phyloP scores from a whole-genome alignment of 768 basidiomycete genomes.

The Udeniomyces megalosporus region DNA sequence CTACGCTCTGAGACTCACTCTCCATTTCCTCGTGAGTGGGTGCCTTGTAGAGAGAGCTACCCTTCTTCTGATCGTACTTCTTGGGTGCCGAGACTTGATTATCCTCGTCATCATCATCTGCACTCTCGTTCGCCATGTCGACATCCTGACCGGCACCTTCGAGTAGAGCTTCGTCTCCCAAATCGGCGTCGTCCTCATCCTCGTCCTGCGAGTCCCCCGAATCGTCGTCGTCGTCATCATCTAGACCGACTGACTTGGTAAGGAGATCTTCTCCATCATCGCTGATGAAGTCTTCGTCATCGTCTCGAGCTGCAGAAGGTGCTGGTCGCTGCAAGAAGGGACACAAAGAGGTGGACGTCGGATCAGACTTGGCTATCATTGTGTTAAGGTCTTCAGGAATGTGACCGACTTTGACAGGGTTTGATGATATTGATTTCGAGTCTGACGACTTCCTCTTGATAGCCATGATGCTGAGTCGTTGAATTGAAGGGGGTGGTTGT shows the following conservation, averaged over 20 bases:
- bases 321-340: not conserved
- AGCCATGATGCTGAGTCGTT: too few species aligned
- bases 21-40: constrained; percentile 42
- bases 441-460: too few species aligned
- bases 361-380: not conserved
- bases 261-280: constrained; percentile 20
- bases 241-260: constrained; percentile 8
- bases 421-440: too few species aligned
- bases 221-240: constrained; percentile 15
- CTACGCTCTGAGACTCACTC: too few species aligned
- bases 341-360: too few species aligned
- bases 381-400: too few species aligned
- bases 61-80: constrained; percentile 18
- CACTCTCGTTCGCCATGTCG: not conserved
- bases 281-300: constrained; percentile 18
- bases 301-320: not conserved
- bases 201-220: constrained; percentile 16
- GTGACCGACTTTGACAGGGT: too few species aligned
- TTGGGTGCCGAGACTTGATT: constrained; percentile 17
- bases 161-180: constrained; percentile 6
- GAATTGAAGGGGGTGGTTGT: too few species aligned
- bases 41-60: constrained; percentile 22
- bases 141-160: constrained; percentile 10
- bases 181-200: constrained; percentile 8
- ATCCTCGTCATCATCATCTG: constrained; percentile 13